A percentile compares a stretch with the other conserved stretches of the same genome.
Evolutionary conservation across 73 alveolate genomes (phyloP).

Genomic region (Tetrahymena elliotti): DNA sequence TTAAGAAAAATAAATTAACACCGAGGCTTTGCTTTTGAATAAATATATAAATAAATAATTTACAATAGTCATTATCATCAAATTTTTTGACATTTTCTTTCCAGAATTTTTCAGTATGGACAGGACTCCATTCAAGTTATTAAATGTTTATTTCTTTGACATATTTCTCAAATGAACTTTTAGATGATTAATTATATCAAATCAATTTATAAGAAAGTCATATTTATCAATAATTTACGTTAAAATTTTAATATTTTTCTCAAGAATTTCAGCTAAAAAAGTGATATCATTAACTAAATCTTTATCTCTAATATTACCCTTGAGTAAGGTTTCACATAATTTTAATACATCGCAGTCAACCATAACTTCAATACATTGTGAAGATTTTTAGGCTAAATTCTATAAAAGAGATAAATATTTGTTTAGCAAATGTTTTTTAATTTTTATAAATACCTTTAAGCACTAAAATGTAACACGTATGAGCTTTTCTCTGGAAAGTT

Average conservation of each 20-base stretch:
- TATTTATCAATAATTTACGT: neutral
- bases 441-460: neutral
- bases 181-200: neutral
- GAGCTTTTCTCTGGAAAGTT: conserved; percentile 31
- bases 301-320: conserved; percentile 24
- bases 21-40: neutral
- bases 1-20: neutral
- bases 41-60: too few species aligned
- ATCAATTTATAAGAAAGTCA: neutral
- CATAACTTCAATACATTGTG: conserved; percentile 24
- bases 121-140: conserved; percentile 82
- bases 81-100: conserved; percentile 84
- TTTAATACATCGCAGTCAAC: conserved; percentile 27
- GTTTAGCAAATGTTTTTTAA: neutral
- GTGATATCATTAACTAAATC: conserved; percentile 34
- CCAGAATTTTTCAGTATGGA: conserved; percentile 93
- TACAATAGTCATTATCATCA: conserved; percentile 59
- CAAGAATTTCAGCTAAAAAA: conserved; percentile 26
- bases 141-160: conserved; percentile 71
- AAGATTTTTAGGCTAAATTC: conserved; percentile 20
- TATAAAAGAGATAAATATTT: neutral
- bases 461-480: conserved; percentile 28
- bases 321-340: conserved; percentile 15
- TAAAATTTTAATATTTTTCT: conserved; percentile 28
- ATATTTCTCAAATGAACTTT: conserved; percentile 82